Evolutionary conservation across 2,329 filamentous ascomycete genomes (phyloP).

Genomic region (Aspergillus sp.): DNA sequence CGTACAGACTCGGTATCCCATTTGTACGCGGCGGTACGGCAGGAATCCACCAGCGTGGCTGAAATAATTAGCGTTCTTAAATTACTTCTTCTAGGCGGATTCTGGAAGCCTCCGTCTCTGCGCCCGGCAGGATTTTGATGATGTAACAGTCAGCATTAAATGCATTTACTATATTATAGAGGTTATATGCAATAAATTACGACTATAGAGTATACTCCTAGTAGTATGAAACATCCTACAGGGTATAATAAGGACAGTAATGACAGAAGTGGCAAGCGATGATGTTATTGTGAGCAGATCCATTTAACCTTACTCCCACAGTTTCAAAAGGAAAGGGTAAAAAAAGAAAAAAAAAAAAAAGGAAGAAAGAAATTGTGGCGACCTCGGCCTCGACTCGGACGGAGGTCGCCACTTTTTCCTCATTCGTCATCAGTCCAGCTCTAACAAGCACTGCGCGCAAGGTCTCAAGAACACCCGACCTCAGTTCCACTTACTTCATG

Average conservation of each 20-base stretch:
- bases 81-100: slow-evolving; percentile 5
- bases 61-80: not conserved
- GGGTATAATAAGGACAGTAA: no score
- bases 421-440: not conserved
- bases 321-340: no score
- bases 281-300: slow-evolving; percentile 1
- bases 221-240: no score
- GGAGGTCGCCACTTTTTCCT: not conserved
- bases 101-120: slow-evolving; percentile 6
- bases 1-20: not conserved
- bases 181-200: no score
- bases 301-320: no score
- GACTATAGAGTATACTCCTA: no score
- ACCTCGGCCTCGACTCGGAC: no score
- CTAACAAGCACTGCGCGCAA: no score
- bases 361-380: no score
- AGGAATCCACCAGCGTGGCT: not conserved
- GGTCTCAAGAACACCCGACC: no score
- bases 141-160: not conserved
- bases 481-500: not conserved
- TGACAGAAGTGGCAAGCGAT: slow-evolving; percentile 1
- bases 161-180: no score
- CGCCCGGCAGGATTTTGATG: not conserved
- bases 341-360: no score
- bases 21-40: not conserved